Base-by-base conservation (phyloP, 768 basidiomycete species). In the Agrocybe pediades region DNA sequence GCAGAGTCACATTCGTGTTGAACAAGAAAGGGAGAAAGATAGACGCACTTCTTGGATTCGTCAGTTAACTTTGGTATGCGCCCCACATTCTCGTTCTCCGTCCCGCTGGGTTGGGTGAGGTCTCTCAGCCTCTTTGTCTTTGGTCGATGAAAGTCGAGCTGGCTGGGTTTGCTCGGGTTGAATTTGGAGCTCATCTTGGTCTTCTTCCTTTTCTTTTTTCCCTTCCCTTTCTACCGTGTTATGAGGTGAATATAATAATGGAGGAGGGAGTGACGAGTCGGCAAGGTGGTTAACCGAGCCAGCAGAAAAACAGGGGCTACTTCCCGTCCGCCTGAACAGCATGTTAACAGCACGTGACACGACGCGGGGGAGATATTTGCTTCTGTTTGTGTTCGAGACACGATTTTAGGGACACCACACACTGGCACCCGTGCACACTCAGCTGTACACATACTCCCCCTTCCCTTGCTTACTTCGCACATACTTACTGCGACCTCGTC, bases 141-240 rank as follows among this genome's bases (percentile, higher is more conserved):
- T 13, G 77, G 77, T 30, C 78, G 65, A 64, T 84, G 83, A 54
- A 76, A 83, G 44, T 71, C 69, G 15, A 81, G 72, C 26, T 81
- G 74, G 53, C 74, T 82, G 20, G 59, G 65, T 8, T 63, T 62
- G 20, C 54, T 63, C 9, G 63, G 65, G 26, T 49, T 56, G 9
- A 51, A 29, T 53, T 56, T 60, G 16, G 50, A 56, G 49, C 33
- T 60, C 51, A 49, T 53, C n/a, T n/a, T n/a, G n/a, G n/a, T n/a
- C n/a, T n/a, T n/a, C n/a, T n/a, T n/a, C n/a, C n/a, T n/a, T n/a
- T n/a, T n/a, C n/a, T n/a, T n/a, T n/a, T n/a, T n/a, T n/a, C n/a
- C n/a, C n/a, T n/a, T n/a, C n/a, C n/a, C n/a, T n/a, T n/a, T n/a
- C n/a, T n/a, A n/a, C n/a, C n/a, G n/a, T n/a, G n/a, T n/a, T n/a